These are phyloP conservation scores for Trichoderma sp. DNA, from an alignment of 2,329 filamentous ascomycete genomes.

Conservation along the genomic window DNA sequence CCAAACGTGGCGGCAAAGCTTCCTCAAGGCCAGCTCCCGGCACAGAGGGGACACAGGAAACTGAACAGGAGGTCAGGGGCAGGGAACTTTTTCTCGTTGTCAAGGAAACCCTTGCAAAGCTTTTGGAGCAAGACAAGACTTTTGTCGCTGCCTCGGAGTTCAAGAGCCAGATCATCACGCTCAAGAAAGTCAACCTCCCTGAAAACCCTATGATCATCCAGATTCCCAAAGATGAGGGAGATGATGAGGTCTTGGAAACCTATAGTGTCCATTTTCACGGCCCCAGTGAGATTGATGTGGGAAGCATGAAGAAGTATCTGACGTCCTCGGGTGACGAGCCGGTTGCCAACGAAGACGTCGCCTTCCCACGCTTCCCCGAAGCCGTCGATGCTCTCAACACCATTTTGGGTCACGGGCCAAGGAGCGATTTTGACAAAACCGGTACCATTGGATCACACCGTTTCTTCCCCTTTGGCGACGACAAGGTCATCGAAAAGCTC, in stretches of 20 bases:
- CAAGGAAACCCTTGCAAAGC: conserved; percentile 37
- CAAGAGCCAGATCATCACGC: conserved; percentile 50
- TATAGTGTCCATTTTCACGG: conserved; percentile 47
- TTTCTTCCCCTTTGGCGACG: conserved; percentile 48
- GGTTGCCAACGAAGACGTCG: conserved; percentile 33
- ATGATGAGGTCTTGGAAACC: conserved; percentile 32
- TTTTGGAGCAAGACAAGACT: conserved; percentile 36
- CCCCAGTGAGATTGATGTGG: conserved; percentile 41
- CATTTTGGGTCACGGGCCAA: conserved; percentile 49
- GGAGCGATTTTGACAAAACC: conserved; percentile 37
- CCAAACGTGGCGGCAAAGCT: conserved; percentile 20
- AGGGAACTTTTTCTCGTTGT: conserved; percentile 48
- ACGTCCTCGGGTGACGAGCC: conserved; percentile 43
- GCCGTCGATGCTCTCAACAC: conserved; percentile 54
- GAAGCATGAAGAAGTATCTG: conserved; percentile 47
- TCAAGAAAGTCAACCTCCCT: conserved; percentile 39
- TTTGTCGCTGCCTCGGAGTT: conserved; percentile 49
- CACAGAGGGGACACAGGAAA: background rate
- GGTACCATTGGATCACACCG: conserved; percentile 49
- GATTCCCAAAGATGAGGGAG: conserved; percentile 37
- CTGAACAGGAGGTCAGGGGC: conserved; percentile 39
- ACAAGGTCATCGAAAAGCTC: conserved; percentile 32
- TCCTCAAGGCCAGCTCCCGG: conserved; percentile 19
- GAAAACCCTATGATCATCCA: conserved; percentile 38
- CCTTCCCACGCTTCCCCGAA: conserved; percentile 52